These are phyloP conservation scores for Chrysophaeum taylorii DNA, from an alignment of 352 stramenopile genomes.

Conservation along the genomic window DNA sequence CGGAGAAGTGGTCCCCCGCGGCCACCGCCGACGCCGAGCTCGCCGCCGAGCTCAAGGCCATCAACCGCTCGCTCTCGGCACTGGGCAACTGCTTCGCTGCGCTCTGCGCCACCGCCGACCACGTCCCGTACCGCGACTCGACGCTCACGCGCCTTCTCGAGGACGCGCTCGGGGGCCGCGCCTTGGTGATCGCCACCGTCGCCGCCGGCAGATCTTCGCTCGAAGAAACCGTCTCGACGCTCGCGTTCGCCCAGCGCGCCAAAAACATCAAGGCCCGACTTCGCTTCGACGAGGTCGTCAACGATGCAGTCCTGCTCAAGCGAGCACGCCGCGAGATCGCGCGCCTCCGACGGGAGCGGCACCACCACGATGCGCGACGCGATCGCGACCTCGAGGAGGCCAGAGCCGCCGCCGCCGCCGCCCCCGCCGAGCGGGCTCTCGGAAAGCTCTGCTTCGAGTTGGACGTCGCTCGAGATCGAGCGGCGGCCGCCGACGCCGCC, in stretches of 20 bases:
- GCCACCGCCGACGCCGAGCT: constrained; percentile 38
- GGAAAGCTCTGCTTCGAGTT: too few relatives aligned
- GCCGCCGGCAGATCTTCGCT: constrained; percentile 47
- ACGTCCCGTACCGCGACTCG: constrained; percentile 31
- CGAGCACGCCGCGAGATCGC: constrained; percentile 66
- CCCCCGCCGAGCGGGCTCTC: too few relatives aligned
- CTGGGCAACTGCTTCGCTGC: constrained; percentile 65
- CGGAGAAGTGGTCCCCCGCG: constrained; percentile 68
- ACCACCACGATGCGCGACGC: neutral
- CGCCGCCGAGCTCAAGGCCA: constrained; percentile 65
- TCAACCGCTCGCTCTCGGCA: constrained; percentile 72
- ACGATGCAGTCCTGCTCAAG: constrained; percentile 51
- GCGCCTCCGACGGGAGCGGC: constrained; percentile 55
- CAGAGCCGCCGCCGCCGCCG: too few relatives aligned
- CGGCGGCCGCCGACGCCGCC: too few relatives aligned
- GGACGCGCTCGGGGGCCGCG: constrained; percentile 52
- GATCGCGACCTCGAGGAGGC: too few relatives aligned
- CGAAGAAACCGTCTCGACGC: constrained; percentile 52
- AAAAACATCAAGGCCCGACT: constrained; percentile 69
- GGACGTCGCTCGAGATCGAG: too few relatives aligned
- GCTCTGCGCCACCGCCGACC: constrained; percentile 25
- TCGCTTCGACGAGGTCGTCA: constrained; percentile 59
- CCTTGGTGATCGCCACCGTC: constrained; percentile 72
- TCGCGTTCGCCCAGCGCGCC: constrained; percentile 75
- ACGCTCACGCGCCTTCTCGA: constrained; percentile 22